Evolutionary conservation across 306 rosid species (phyloP).

Genomic region (Styphnolobium japonicum): DNA sequence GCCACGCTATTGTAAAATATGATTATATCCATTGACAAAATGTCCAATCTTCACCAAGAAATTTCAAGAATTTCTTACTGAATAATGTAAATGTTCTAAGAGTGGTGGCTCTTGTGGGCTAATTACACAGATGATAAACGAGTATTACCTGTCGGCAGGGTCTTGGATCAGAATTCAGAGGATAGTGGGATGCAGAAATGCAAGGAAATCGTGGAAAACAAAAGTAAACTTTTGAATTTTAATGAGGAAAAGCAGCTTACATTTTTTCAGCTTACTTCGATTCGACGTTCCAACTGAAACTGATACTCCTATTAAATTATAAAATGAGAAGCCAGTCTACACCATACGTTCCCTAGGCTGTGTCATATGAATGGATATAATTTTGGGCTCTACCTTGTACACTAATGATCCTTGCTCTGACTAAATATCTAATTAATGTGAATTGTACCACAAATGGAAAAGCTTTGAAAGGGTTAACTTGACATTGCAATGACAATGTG

Average conservation of each 20-base stretch:
- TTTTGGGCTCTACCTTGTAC: constrained; percentile 18
- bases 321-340: neutral
- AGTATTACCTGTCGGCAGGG: neutral
- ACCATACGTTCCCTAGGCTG: neutral
- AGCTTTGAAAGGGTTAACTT: neutral
- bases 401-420: neutral
- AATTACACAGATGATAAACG: neutral
- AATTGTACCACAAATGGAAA: neutral
- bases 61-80: neutral
- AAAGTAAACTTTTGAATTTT: neutral
- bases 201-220: neutral
- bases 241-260: neutral
- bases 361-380: constrained; percentile 5
- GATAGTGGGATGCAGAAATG: neutral
- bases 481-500: neutral
- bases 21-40: constrained; percentile 16
- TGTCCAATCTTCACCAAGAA: neutral
- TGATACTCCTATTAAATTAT: neutral
- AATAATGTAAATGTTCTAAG: neutral
- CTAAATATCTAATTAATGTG: neutral
- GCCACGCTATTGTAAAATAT: constrained; percentile 27
- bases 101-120: neutral
- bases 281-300: too few species aligned
- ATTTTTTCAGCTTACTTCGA: neutral
- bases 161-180: neutral